A percentile compares a stretch with the other conserved stretches of the same genome.
These are phyloP conservation scores for Phanerochaete carnosa DNA, from an alignment of 768 basidiomycete genomes.

Conservation along the genomic window DNA sequence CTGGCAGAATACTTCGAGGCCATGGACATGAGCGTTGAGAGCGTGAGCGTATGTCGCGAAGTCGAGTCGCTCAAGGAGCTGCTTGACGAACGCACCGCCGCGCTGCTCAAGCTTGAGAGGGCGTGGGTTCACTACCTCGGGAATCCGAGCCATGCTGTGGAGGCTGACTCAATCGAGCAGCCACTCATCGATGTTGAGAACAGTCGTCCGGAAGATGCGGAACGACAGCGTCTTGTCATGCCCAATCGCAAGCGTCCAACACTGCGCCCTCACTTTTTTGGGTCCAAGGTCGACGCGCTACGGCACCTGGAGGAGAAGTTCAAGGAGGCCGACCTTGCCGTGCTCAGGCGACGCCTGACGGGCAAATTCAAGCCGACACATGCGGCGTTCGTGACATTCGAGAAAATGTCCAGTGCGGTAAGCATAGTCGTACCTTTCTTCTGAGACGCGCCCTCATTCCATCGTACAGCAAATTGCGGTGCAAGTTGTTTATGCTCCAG, in stretches of 20 bases:
- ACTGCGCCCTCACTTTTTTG: conserved; percentile 71
- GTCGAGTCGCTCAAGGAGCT: conserved; percentile 69
- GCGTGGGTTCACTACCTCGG: conserved; percentile 93
- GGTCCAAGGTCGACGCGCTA: conserved; percentile 78
- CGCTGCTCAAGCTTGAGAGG: conserved; percentile 72
- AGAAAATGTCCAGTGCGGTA: conserved; percentile 91
- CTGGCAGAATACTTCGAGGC: conserved; percentile 94
- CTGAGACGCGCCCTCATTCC: not conserved
- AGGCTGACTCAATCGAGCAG: conserved; percentile 19
- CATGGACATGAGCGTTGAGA: conserved; percentile 85
- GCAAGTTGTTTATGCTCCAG: conserved; percentile 75
- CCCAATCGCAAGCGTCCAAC: conserved; percentile 78
- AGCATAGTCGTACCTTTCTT: conserved; percentile 24
- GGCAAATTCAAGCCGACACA: conserved; percentile 82
- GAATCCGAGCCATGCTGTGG: conserved; percentile 84
- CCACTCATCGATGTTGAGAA: conserved; percentile 47
- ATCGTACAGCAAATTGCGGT: conserved; percentile 74
- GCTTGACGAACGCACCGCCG: conserved; percentile 77
- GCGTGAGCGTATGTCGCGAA: conserved; percentile 85
- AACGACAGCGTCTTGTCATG: conserved; percentile 58
- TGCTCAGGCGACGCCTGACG: conserved; percentile 64
- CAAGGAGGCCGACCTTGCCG: conserved; percentile 76
- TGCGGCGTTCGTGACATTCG: conserved; percentile 93
- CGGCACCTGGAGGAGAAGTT: conserved; percentile 84
- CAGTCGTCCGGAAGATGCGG: conserved; percentile 46